Evolutionary conservation across 2,329 filamentous ascomycete species (phyloP).

Genomic region (Drechslera avenae): DNA sequence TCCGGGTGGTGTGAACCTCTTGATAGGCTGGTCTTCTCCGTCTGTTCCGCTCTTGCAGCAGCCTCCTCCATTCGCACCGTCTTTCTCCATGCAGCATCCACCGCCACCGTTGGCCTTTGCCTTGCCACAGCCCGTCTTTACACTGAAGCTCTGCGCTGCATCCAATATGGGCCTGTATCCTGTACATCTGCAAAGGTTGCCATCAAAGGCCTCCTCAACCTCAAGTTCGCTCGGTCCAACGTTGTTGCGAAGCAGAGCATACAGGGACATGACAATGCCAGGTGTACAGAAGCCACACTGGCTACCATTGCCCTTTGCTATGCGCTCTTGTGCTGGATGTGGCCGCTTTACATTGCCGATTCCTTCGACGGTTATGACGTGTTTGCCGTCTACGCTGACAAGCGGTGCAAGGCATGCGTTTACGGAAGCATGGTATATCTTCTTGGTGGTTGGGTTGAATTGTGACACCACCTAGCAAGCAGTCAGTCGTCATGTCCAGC

Average conservation of each 20-base stretch:
- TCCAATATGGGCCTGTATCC: conserved; percentile 94
- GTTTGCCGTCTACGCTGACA: conserved; percentile 92
- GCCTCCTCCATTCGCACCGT: conserved; percentile 50
- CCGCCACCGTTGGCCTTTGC: conserved; percentile 62
- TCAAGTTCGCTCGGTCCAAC: conserved; percentile 76
- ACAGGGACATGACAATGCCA: conserved; percentile 96
- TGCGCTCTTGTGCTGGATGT: conserved; percentile 87
- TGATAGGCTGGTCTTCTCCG: conserved; percentile 53
- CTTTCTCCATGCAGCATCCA: conserved; percentile 73
- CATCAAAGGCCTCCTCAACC: conserved; percentile 95
- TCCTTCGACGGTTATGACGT: conserved; percentile 96
- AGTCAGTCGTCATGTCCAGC: conserved; percentile 7
- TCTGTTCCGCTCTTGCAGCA: conserved; percentile 44
- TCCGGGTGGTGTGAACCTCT: conserved; percentile 79
- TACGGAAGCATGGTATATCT: conserved; percentile 94
- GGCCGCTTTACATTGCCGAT: conserved; percentile 87
- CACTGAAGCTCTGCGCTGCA: conserved; percentile 86
- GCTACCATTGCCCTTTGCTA: conserved; percentile 88
- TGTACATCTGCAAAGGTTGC: conserved; percentile 93
- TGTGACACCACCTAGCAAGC: conserved; percentile 74
- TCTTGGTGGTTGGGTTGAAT: conserved; percentile 87
- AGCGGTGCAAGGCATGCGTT: conserved; percentile 95
- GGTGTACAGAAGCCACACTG: conserved; percentile 97
- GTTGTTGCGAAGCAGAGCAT: conserved; percentile 88
- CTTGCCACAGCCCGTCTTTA: conserved; percentile 61